Percentiles rank a stretch among this genome's conserved stretches.
Conservation (phyloP, 805 yeast genomes). For the Pichia phayaonensis region DNA sequence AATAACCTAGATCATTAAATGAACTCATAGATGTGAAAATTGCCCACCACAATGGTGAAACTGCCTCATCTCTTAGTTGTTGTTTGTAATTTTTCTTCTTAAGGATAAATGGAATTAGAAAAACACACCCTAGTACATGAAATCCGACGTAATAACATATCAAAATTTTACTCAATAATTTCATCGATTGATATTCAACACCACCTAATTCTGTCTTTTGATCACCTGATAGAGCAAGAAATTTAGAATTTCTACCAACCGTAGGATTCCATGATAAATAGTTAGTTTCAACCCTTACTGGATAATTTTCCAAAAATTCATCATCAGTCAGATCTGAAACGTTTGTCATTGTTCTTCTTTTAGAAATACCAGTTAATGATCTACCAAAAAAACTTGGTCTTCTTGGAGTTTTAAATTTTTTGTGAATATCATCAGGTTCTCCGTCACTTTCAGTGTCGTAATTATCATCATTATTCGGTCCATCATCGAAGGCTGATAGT, state of each 20-base stretch:
- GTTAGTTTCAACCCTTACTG: conserved; percentile 32
- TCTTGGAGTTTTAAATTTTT: not conserved
- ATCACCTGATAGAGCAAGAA: conserved; percentile 68
- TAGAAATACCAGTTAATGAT: conserved; percentile 11
- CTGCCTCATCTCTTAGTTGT: conserved; percentile 45
- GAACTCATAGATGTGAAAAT: conserved; percentile 73
- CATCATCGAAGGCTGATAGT: not conserved
- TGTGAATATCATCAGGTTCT: not conserved
- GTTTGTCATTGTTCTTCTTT: conserved; percentile 2
- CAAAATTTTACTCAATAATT: conserved; percentile 61
- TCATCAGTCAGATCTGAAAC: conserved; percentile 21
- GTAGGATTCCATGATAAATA: conserved; percentile 90
- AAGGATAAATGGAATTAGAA: conserved; percentile 57
- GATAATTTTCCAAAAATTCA: conserved; percentile 23
- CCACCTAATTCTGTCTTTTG: conserved; percentile 97
- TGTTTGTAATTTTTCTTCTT: conserved; percentile 34
- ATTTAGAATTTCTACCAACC: conserved; percentile 87
- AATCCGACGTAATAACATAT: conserved; percentile 68
- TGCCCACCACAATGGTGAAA: conserved; percentile 89
- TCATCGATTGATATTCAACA: conserved; percentile 88
- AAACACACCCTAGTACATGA: conserved; percentile 46
- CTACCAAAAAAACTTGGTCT: conserved; percentile 13
- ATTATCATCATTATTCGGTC: not conserved
- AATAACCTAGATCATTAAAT: conserved; percentile 80
- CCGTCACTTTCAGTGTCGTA: not conserved